Base-by-base conservation (phyloP, 768 basidiomycete genomes). In the Tylopilus intermedius region DNA sequence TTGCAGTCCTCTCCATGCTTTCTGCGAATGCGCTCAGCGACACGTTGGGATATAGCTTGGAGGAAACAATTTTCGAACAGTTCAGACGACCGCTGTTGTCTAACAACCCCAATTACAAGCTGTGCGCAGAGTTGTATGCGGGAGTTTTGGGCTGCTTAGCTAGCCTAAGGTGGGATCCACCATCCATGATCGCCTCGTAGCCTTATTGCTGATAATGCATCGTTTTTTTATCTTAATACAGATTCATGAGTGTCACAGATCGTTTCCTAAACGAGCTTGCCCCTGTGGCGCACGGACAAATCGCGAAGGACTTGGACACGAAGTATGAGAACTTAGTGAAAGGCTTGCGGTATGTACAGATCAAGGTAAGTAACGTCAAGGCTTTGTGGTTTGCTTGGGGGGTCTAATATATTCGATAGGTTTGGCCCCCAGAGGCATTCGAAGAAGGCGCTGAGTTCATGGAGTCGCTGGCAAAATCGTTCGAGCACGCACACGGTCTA, bases 381-480 rank as follows among this genome's bases (percentile, higher is more conserved):
- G 7, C 39, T 11, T 10, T 21, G 33, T 35, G 29, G 8, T 45
- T 35, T 14, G 8, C 37, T 11, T n/a, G 37, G 22, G 11, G 22
- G 2, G 27, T 49, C 51, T 55, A 24, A 60, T 40, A 4, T 22
- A 11, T 24, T 50, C 11, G 15, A 26, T 58, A 91, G 89, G 93
- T 95, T 41, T 96, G 91, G 83, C 94, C 94, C 2, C 88, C 90
- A 13, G 89, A 93, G 65, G 84, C 88, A 5, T 94, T 96, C 53
- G 94, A 96, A 65, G 88, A 94, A 67, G 90, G 88, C 3, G 87
- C 93, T 3, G 94, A 97, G 60, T 96, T 95, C 59, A 71, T 96
- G 70, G 86, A 90, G 54, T 80, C 83, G 7, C 70, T 96, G 15
- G 87, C 93, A 3, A 88, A 85, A 61, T 84, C 86, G 0, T 96